Conservation (phyloP, 805 yeast species). For the Wickerhamomyces silvicola region DNA sequence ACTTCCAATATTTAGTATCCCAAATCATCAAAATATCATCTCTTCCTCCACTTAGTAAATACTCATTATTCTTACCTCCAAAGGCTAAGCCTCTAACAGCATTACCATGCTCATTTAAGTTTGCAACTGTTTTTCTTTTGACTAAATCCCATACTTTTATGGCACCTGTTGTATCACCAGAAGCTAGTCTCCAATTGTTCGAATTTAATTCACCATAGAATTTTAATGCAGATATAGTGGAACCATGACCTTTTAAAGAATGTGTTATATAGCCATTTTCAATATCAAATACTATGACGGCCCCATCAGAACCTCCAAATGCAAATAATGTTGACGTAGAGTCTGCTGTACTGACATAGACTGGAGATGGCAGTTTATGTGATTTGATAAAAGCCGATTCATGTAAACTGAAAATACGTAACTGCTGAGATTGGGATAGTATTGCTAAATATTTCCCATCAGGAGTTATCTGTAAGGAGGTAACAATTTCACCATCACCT, state of each 20-base stretch:
- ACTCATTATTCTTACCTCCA: conserved; percentile 38
- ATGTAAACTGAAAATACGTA: conserved; percentile 48
- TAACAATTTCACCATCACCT: conserved; percentile 81
- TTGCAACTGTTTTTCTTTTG: conserved; percentile 60
- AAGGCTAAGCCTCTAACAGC: conserved; percentile 86
- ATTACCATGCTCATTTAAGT: conserved; percentile 67
- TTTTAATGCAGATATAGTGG: conserved; percentile 68
- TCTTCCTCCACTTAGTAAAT: conserved; percentile 79
- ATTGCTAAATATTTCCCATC: conserved; percentile 66
- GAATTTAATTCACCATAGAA: conserved; percentile 72
- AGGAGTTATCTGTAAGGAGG: conserved; percentile 70
- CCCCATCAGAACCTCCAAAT: conserved; percentile 93
- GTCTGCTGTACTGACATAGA: conserved; percentile 72
- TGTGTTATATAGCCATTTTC: conserved; percentile 86
- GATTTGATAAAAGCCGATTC: conserved; percentile 37
- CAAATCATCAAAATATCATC: conserved; percentile 69
- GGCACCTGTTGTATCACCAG: conserved; percentile 57
- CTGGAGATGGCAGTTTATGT: conserved; percentile 69
- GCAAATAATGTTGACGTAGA: conserved; percentile 80
- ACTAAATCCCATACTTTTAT: conserved; percentile 59
- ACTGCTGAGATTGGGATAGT: conserved; percentile 77
- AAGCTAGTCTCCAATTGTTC: conserved; percentile 69
- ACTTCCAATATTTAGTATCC: conserved; percentile 46
- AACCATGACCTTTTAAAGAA: conserved; percentile 88
- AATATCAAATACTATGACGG: conserved; percentile 85